These are phyloP conservation scores for Aureobasidium sp. DNA, from an alignment of 2,329 filamentous ascomycete genomes.

Conservation along the genomic window DNA sequence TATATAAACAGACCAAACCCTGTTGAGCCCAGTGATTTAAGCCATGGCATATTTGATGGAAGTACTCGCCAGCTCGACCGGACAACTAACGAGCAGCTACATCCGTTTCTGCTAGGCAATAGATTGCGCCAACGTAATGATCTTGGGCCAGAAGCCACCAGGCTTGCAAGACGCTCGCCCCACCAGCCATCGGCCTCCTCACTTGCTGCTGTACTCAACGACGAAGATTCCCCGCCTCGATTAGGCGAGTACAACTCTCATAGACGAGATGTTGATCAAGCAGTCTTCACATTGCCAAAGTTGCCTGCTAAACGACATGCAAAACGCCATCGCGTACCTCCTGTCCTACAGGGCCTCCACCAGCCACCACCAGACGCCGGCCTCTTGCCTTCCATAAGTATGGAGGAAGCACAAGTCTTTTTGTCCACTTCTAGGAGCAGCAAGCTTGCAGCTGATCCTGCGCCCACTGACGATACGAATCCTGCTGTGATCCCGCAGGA, in stretches of 20 bases:
- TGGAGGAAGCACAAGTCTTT: slow-evolving; percentile 28
- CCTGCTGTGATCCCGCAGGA: not conserved
- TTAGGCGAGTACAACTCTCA: slow-evolving; percentile 21
- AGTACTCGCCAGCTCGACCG: slow-evolving; percentile 23
- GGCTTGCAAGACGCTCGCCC: slow-evolving; percentile 1
- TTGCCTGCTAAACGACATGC: slow-evolving; percentile 26
- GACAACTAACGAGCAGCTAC: slow-evolving; percentile 23
- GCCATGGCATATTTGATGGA: slow-evolving; percentile 28
- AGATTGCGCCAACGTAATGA: slow-evolving; percentile 10
- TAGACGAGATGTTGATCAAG: slow-evolving; percentile 22
- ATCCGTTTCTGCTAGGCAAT: slow-evolving; percentile 21
- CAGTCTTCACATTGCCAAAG: slow-evolving; percentile 31
- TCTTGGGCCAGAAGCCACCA: not conserved
- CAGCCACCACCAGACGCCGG: slow-evolving; percentile 57
- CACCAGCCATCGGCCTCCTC: slow-evolving; percentile 27
- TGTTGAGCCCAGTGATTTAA: slow-evolving; percentile 27
- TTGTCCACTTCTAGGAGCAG: not conserved
- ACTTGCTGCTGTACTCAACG: slow-evolving; percentile 30
- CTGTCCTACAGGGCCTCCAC: slow-evolving; percentile 52
- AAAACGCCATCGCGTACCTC: slow-evolving; percentile 35
- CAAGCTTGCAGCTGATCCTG: not conserved
- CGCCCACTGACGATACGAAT: not conserved
- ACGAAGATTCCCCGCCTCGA: slow-evolving; percentile 27
- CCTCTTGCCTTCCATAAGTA: slow-evolving; percentile 54
- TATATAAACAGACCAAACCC: slow-evolving; percentile 31